Conservation (phyloP, 129 eudicot genomes). For the Glebionis coronaria region DNA sequence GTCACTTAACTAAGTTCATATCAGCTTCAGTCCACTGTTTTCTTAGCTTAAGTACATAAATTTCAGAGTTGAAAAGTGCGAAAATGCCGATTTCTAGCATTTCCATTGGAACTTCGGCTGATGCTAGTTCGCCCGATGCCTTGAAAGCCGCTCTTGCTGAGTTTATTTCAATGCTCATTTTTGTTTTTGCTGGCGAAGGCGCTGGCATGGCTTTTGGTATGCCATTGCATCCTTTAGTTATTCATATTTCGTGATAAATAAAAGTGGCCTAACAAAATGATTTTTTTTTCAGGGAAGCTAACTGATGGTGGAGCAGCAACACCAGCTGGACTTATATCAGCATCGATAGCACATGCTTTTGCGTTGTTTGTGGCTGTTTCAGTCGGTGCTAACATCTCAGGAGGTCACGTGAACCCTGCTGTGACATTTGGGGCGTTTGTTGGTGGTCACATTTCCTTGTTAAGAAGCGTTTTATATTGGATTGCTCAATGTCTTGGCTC, state of each 20-base stretch:
- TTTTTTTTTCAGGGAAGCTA: conserved; percentile 29
- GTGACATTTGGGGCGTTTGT: conserved; percentile 51
- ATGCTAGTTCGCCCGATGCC: conserved; percentile 55
- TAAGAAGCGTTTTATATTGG: conserved; percentile 50
- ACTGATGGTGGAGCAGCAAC: conserved; percentile 44
- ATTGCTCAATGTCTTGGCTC: conserved; percentile 62
- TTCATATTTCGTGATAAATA: too few species aligned
- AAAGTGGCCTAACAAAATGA: not conserved
- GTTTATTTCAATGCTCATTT: conserved; percentile 77
- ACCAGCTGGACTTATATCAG: conserved; percentile 49
- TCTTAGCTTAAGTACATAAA: not conserved
- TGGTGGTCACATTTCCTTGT: conserved; percentile 59
- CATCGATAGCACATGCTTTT: conserved; percentile 52
- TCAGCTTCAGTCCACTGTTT: not conserved
- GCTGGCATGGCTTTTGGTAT: conserved; percentile 70
- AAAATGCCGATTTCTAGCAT: conserved; percentile 52
- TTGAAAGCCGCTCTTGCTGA: conserved; percentile 80
- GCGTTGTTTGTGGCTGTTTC: conserved; percentile 48
- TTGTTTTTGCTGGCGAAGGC: conserved; percentile 79
- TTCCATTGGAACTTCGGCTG: conserved; percentile 49
- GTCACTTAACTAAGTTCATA: conserved; percentile 18
- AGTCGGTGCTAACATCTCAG: conserved; percentile 61
- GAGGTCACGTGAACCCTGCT: conserved; percentile 57
- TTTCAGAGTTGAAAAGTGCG: not conserved
- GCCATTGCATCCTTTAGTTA: not conserved